Evolutionary conservation across 768 basidiomycete genomes (phyloP), one percentile per base, ranked within the genome.

Genomic region (Coprinopsis marcescibilis): DNA sequence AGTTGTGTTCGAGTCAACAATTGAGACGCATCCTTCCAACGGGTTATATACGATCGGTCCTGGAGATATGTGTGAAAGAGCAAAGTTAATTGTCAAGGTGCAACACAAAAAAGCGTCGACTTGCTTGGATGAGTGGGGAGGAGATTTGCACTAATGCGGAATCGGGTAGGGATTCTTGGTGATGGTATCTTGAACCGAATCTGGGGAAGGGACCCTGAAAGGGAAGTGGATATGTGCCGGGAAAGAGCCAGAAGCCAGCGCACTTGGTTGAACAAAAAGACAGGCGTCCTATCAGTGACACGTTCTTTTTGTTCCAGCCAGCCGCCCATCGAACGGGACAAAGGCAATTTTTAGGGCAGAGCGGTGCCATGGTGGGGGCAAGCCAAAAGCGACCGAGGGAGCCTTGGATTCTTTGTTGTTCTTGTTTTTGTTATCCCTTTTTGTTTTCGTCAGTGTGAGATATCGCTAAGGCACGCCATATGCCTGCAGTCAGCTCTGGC

Each of bases 381-480:
- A 15, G 38, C 23, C 34, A 21, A 36, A 21, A 36, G 27, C 40
- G 4, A 24, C 21, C 32, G 41, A 24, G 23, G 26, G 25, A n/a
- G n/a, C n/a, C 15, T 41, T 12, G 20, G 37, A 37, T 48, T 48
- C 46, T 48, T 48, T 48, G 46, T 48, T 48, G 46, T 48, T 48
- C 38, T 48, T 33, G 37, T 34, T 48, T 40, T 41, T 48, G 46
- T 48, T 30, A 41, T 48, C 46, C n/a, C 48, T 43, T 49, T 49
- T 49, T 49, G 48, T 49, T 35, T 43, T 43, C 20, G 15, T 29
- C 41, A 43, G 13, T 26, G 40, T 43, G 48, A 30, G 48, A 24
- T 30, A 49, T 32, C 33, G 48, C 19, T 35, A 43, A 49, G 48
- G 48, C 48, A 49, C 48, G 41, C 48, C 48, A 49, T 49, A 49